Base-by-base conservation (phyloP, 768 basidiomycete genomes). In the Coprinellus micaceus region DNA sequence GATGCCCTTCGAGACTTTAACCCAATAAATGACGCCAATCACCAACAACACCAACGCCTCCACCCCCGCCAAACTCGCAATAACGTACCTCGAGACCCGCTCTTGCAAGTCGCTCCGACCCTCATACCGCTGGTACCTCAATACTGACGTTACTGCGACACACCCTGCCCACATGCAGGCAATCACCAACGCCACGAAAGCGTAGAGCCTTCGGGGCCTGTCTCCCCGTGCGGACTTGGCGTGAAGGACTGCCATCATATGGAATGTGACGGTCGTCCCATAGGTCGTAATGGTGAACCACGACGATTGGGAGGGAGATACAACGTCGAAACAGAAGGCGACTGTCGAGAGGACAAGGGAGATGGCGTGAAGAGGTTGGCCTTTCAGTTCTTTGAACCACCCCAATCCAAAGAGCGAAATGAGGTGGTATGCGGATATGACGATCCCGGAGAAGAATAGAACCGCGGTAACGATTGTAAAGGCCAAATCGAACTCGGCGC, bases 221-320 rank as follows among this genome's bases (percentile, higher is more conserved):
- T 36, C 10, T 6, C 4, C 33, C 33, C 19, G 10, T 19, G n/a
- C 10, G n/a, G 30, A 26, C 47, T 17, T 11, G 17, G 26, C 30
- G 19, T 51, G 49, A 15, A 51, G 49, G 22, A 51, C 49, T 2
- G 49, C 49, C 4, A 51, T 19, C 49, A 51, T 51, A 51, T 51
- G 49, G 49, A 36, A 51, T n/a, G 24, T 24, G 2, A 37, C 30
- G 30, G 49, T 51, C 13, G 36, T 10, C 1, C 49, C 49, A 30
- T 51, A 51, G 19, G 33, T 51, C 30, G 49, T 36, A 7, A 51
- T 51, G 49, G 49, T 51, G 15, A 51, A 51, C 49, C 49, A 51
- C 13, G 49, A 51, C 15, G 30, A n/a, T 11, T 28, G 33, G 15
- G 49, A 37, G 2, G 49, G 49, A 1, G 49, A 29, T 15, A 29